Conservation (phyloP, 2,329 filamentous ascomycete genomes). For the Cladosporium sp. region DNA sequence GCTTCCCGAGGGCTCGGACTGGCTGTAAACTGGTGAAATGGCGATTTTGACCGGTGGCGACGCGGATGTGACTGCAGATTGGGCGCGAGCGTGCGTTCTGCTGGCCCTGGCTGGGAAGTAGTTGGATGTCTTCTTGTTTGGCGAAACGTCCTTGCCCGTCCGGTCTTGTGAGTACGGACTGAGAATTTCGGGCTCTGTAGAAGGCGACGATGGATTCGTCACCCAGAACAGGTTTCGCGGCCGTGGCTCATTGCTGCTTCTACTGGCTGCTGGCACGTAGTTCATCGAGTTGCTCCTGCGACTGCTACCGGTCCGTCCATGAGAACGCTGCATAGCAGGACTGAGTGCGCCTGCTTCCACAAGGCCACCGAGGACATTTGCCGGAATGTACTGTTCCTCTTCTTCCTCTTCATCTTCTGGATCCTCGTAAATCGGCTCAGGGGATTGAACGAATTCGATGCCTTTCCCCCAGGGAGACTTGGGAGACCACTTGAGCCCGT, state of each 20-base stretch:
- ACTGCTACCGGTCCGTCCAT: too few species aligned
- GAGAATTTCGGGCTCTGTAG: too few species aligned
- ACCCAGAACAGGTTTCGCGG: too few species aligned
- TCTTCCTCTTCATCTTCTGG: neutral
- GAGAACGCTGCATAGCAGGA: neutral
- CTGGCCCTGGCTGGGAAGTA: too few species aligned
- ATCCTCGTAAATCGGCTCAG: neutral
- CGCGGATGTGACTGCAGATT: neutral
- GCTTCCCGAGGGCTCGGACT: neutral
- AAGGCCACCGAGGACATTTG: conserved; percentile 4
- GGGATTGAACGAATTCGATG: neutral
- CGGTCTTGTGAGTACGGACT: too few species aligned
- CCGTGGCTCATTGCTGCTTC: neutral
- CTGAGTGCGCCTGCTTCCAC: conserved; percentile 1
- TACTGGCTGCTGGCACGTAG: neutral
- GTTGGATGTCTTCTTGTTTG: too few species aligned
- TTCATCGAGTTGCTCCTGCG: neutral
- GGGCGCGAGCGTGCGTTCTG: neutral
- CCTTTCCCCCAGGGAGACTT: conserved; percentile 1
- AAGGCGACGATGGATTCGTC: too few species aligned
- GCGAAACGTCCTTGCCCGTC: too few species aligned
- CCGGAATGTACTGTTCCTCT: neutral
- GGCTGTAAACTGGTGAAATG: neutral
- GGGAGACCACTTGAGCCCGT: conserved; percentile 5
- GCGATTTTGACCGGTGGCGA: neutral